phyloP scores from a whole-genome alignment of 306 rosid species.

The Fagus sylvatica region DNA sequence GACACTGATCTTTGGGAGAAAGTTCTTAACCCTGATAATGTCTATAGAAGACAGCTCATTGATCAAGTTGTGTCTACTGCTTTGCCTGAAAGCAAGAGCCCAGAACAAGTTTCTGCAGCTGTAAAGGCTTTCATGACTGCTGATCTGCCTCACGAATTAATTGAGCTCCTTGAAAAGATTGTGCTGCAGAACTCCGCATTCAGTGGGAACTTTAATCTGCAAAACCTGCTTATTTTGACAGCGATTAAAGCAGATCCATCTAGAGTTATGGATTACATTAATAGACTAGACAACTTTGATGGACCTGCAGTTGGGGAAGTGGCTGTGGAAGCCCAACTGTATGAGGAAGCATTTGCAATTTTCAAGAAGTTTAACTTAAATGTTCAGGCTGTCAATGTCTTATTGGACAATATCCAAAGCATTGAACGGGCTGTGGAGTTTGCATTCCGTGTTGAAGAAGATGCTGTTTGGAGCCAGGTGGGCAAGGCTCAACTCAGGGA shows the following conservation, averaged over 20 bases:
- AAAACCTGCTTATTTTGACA: slow-evolving; percentile 90
- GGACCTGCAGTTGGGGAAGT: slow-evolving; percentile 99
- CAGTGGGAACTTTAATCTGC: slow-evolving; percentile 97
- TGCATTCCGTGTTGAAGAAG: slow-evolving; percentile 99
- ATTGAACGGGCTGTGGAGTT: slow-evolving; percentile 97
- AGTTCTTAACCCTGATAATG: slow-evolving; percentile 88
- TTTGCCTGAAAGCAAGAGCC: slow-evolving; percentile 99
- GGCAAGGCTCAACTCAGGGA: slow-evolving; percentile 97
- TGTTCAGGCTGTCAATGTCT: slow-evolving; percentile 96
- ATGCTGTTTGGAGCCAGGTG: slow-evolving; percentile 99
- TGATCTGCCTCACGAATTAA: slow-evolving; percentile 94
- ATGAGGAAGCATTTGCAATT: slow-evolving; percentile 91
- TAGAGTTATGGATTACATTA: slow-evolving; percentile 96
- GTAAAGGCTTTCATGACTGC: slow-evolving; percentile 99
- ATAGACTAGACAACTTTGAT: slow-evolving; percentile 93
- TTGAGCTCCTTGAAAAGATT: slow-evolving; percentile 99
- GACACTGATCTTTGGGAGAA: slow-evolving; percentile 95
- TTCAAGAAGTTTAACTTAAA: slow-evolving; percentile 98
- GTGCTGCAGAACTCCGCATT: slow-evolving; percentile 99
- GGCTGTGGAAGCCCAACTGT: slow-evolving; percentile 91
- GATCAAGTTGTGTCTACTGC: slow-evolving; percentile 99
- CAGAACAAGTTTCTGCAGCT: slow-evolving; percentile 98
- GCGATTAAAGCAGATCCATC: slow-evolving; percentile 98
- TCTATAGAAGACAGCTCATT: slow-evolving; percentile 87
- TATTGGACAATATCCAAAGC: slow-evolving; percentile 82